Conservation (phyloP, 352 stramenopile species). For the Bremia lactucae region DNA sequence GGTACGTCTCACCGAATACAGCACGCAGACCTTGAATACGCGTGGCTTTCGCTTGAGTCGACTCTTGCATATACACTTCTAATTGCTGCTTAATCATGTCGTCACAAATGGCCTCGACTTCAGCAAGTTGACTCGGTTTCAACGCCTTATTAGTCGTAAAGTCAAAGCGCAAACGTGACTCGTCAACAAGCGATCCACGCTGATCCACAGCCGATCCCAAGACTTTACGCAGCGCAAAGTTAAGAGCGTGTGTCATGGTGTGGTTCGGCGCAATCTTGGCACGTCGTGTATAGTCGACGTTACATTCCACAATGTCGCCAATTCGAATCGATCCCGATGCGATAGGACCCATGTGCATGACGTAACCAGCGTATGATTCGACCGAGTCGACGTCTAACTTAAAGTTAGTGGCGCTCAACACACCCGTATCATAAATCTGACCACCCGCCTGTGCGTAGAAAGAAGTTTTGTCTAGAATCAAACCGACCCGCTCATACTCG, state of each 20-base stretch:
- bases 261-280: conserved; percentile 95
- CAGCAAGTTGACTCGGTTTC: conserved; percentile 81
- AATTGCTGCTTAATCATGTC: conserved; percentile 85
- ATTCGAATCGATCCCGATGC: conserved; percentile 63
- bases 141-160: conserved; percentile 96
- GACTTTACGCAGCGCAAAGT: conserved; percentile 93
- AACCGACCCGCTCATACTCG: conserved; percentile 85
- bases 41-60: conserved; percentile 90
- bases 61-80: conserved; percentile 87
- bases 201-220: conserved; percentile 93
- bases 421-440: conserved; percentile 92
- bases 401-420: conserved; percentile 40
- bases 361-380: conserved; percentile 92
- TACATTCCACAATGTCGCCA: conserved; percentile 72
- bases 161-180: conserved; percentile 97
- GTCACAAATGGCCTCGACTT: conserved; percentile 82
- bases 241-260: conserved; percentile 99
- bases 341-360: conserved; percentile 91
- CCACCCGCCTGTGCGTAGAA: conserved; percentile 98
- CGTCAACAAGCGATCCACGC: conserved; percentile 94
- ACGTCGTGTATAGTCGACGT: conserved; percentile 93
- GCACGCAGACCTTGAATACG: conserved; percentile 93
- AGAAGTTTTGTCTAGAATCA: conserved; percentile 95
- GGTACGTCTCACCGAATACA: conserved; percentile 99
- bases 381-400: conserved; percentile 83